Evolutionary conservation across 176 grass and related monocot species (phyloP), one percentile per base, ranked within the genome.

Genomic region (Tuctoria greenei): DNA sequence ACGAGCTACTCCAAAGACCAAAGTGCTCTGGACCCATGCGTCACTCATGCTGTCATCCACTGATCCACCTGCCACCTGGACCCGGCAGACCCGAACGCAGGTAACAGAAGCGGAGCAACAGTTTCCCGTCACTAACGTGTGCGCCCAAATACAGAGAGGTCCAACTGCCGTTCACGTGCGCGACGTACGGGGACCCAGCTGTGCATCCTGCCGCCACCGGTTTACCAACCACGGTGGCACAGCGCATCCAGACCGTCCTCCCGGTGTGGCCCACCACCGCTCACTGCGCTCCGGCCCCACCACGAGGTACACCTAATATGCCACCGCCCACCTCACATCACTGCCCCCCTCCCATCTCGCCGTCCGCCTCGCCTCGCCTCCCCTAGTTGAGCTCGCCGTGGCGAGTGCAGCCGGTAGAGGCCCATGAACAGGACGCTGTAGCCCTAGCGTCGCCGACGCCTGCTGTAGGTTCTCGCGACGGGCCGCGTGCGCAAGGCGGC

Each of bases 261-360:
- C 17, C 15, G 23, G 24, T 24, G 56, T 38, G 18, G 39, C 39
- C 40, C 57, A n/a, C 67, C 73, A 73, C 58, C 77, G 11, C 60
- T 79, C 61, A 39, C 85, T 79, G 79, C 37, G 0, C 39, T 1
- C 0, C 1, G 34, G 79, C 0, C 79, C 85, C 79, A 36, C 74
- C 61, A 67, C 74, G 67, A 50, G 61, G 50, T 38, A 46, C 45
- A 87, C 52, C 80, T 55, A 87, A 68, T 79, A 61, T 60, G 79
- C 73, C 73, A 82, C 60, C 72, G 27, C 42, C 59, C 42, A 7
- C 38, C 61, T 8, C 57, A 64, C 76, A 69, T 61, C 83, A 36
- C 40, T 14, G 14, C 11, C 7, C 2, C 37, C 55, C 28, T 9
- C 5, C 44, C 37, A 45, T 27, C 61, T 70, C 56, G 56, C 42